These are phyloP conservation scores for Leptomonas seymouri DNA, from an alignment of 208 protist genomes.

Conservation along the genomic window DNA sequence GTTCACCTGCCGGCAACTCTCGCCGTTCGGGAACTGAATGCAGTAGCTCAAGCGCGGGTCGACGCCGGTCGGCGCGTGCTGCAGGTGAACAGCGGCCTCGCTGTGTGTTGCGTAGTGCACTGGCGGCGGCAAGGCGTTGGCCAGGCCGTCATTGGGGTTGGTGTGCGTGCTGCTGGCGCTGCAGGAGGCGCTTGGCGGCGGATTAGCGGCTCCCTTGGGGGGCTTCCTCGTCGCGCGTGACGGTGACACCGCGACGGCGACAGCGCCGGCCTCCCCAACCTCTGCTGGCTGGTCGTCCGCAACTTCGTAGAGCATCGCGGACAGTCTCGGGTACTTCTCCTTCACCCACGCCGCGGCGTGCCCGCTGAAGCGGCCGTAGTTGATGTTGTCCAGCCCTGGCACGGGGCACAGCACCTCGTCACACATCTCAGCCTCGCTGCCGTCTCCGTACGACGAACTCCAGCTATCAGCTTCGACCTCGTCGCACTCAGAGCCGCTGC, in stretches of 20 bases:
- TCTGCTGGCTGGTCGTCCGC: slow-evolving; percentile 24
- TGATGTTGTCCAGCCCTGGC: slow-evolving; percentile 85
- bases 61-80: slow-evolving; percentile 41
- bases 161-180: neutral
- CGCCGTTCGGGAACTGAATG: slow-evolving; percentile 84
- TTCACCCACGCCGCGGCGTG: slow-evolving; percentile 61
- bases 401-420: slow-evolving; percentile 81
- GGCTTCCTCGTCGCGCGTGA: too few species aligned
- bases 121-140: slow-evolving; percentile 19
- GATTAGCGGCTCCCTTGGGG: too few species aligned
- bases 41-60: slow-evolving; percentile 72
- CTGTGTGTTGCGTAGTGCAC: slow-evolving; percentile 45
- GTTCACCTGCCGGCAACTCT: slow-evolving; percentile 88
- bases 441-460: neutral
- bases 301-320: slow-evolving; percentile 52
- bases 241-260: neutral
- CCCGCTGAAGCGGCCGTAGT: slow-evolving; percentile 83
- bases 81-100: slow-evolving; percentile 47
- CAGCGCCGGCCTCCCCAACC: neutral
- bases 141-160: neutral
- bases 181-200: neutral
- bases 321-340: slow-evolving; percentile 66
- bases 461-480: too few species aligned
- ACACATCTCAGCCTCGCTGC: slow-evolving; percentile 37
- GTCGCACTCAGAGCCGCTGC: too few species aligned